These are phyloP conservation scores for Aspergillus versicolor DNA, from an alignment of 2,329 filamentous ascomycete genomes.

Conservation along the genomic window DNA sequence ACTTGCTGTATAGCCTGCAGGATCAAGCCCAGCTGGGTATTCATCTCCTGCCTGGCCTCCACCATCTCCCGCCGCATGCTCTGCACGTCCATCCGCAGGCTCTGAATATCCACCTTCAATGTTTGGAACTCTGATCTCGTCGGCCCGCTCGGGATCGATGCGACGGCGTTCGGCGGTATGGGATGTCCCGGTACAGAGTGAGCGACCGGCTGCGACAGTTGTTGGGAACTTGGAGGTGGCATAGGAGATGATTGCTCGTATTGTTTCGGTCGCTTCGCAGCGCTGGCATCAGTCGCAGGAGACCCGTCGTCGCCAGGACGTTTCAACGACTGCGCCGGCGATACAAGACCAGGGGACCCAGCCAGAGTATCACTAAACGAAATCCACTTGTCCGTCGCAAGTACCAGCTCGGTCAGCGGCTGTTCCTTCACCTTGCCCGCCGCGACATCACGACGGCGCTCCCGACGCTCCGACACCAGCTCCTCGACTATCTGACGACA, in stretches of 20 bases:
- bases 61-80: slow-evolving; percentile 1
- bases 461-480: slow-evolving; percentile 8
- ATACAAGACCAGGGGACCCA: neutral
- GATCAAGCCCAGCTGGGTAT: slow-evolving; percentile 1
- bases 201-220: neutral
- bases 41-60: slow-evolving; percentile 4
- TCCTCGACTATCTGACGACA: slow-evolving; percentile 12
- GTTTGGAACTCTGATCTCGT: slow-evolving; percentile 1
- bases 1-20: slow-evolving; percentile 1
- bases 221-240: neutral
- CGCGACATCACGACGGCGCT: slow-evolving; percentile 2
- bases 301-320: neutral
- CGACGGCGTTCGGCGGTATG: neutral
- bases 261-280: slow-evolving; percentile 5
- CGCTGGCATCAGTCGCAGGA: neutral
- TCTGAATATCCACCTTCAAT: slow-evolving; percentile 5
- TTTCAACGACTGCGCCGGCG: neutral
- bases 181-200: neutral
- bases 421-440: slow-evolving; percentile 8
- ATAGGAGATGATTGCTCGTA: neutral
- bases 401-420: slow-evolving; percentile 2
- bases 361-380: neutral
- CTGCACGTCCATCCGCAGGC: slow-evolving; percentile 8
- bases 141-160: neutral
- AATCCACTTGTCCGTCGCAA: slow-evolving; percentile 13